These are phyloP conservation scores for Metschnikowia similis DNA, from an alignment of 805 yeast genomes.

Conservation along the genomic window DNA sequence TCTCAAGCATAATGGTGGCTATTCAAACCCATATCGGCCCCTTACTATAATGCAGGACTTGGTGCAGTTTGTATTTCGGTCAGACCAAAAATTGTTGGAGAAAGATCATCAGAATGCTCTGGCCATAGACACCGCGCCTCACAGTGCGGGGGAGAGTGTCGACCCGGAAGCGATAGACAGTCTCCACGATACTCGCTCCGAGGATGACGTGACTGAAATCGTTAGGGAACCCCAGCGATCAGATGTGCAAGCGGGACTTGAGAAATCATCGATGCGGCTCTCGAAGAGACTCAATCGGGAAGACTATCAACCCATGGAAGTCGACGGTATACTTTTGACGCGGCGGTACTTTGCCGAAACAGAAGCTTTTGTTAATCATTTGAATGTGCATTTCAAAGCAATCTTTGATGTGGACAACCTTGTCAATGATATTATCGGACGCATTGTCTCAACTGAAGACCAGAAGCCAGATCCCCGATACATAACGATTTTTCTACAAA, in stretches of 20 bases:
- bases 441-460: constrained; percentile 6
- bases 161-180: not conserved
- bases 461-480: constrained; percentile 7
- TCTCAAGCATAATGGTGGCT: constrained; percentile 40
- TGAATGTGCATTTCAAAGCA: constrained; percentile 16
- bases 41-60: constrained; percentile 47
- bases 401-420: constrained; percentile 3
- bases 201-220: not conserved
- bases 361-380: constrained; percentile 19
- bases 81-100: not conserved
- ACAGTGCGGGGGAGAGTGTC: not conserved
- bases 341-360: constrained; percentile 26
- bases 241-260: not conserved
- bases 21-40: constrained; percentile 50
- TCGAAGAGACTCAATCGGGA: constrained; percentile 30
- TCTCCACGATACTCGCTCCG: not conserved
- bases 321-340: constrained; percentile 22
- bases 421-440: constrained; percentile 11
- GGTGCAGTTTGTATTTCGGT: constrained; percentile 29
- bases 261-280: constrained; percentile 21
- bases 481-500: constrained; percentile 20
- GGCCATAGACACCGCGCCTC: not conserved
- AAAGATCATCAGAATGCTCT: not conserved
- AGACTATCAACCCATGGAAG: constrained; percentile 18
- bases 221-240: not conserved